A percentile compares a stretch with the other conserved stretches of the same genome.
Evolutionary conservation across 1,284 basidiomycete species (phyloP).

Genomic region (Trametes hirsuta): DNA sequence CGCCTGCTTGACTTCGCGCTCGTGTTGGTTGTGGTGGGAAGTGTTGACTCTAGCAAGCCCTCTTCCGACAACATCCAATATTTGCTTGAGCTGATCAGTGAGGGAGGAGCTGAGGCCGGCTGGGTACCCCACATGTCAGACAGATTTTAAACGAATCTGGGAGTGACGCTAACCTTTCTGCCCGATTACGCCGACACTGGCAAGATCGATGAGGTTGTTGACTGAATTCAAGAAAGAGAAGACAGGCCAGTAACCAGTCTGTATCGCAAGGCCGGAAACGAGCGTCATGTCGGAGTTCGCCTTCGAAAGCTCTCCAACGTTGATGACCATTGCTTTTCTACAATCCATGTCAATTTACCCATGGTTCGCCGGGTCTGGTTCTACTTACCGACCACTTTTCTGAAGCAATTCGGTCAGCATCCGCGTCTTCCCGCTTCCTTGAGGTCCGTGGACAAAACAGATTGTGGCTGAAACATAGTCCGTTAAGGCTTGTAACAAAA

Average conservation of each 20-base stretch:
- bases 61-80: slow-evolving; percentile 80
- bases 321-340: slow-evolving; percentile 78
- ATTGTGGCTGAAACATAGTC: slow-evolving; percentile 52
- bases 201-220: slow-evolving; percentile 90
- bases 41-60: slow-evolving; percentile 72
- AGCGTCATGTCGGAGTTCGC: slow-evolving; percentile 75
- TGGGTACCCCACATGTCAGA: slow-evolving; percentile 32
- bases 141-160: background rate
- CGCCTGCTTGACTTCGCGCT: slow-evolving; percentile 41
- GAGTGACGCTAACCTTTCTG: slow-evolving; percentile 74
- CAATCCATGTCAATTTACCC: background rate
- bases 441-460: slow-evolving; percentile 89
- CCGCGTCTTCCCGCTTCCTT: slow-evolving; percentile 86
- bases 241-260: slow-evolving; percentile 91
- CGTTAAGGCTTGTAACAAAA: background rate
- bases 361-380: background rate
- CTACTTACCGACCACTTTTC: slow-evolving; percentile 58
- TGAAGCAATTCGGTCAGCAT: slow-evolving; percentile 69
- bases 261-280: slow-evolving; percentile 70
- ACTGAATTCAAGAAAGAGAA: slow-evolving; percentile 90
- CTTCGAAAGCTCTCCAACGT: slow-evolving; percentile 80
- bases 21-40: slow-evolving; percentile 50
- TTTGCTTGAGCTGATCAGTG: slow-evolving; percentile 84
- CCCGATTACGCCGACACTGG: slow-evolving; percentile 90
- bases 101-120: slow-evolving; percentile 87